phyloP scores from a whole-genome alignment of 169 alveolate genomes.

The Plasmodium vivax region DNA sequence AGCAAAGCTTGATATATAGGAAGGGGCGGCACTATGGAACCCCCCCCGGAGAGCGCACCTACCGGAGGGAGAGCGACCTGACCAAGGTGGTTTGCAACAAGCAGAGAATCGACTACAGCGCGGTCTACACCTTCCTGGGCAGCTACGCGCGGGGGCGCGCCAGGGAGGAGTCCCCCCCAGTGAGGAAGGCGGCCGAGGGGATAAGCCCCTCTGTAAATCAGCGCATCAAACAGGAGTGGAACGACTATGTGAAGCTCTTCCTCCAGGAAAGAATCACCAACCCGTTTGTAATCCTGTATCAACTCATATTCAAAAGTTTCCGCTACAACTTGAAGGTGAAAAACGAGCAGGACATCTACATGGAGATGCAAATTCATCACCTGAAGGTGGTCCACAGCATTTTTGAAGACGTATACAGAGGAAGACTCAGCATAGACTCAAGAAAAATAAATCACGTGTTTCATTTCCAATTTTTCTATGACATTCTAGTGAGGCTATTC shows the following conservation, averaged over 20 bases:
- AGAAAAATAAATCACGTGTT: conserved; percentile 21
- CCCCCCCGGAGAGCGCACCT: neutral
- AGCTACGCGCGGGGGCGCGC: neutral
- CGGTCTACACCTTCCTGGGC: neutral
- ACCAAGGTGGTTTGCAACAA: neutral
- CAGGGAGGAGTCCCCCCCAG: neutral
- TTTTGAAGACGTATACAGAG: conserved; percentile 14
- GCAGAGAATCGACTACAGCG: neutral
- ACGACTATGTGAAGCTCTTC: conserved; percentile 27
- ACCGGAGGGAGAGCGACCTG: neutral
- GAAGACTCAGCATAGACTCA: conserved; percentile 5
- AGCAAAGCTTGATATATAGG: neutral
- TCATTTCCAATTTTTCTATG: conserved; percentile 52
- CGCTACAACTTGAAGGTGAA: conserved; percentile 6
- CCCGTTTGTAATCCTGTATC: conserved; percentile 48
- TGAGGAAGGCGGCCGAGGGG: neutral
- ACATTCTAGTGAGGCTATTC: conserved; percentile 31
- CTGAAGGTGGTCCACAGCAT: neutral
- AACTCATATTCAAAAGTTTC: conserved; percentile 42
- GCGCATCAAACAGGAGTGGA: conserved; percentile 11
- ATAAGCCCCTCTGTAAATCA: neutral
- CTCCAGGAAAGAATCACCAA: conserved; percentile 6
- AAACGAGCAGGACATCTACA: conserved; percentile 7
- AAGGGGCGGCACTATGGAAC: neutral
- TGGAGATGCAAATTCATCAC: conserved; percentile 51